Evolutionary conservation across 345 rosid genomes (phyloP).

Genomic region (Eucalyptus marginata): DNA sequence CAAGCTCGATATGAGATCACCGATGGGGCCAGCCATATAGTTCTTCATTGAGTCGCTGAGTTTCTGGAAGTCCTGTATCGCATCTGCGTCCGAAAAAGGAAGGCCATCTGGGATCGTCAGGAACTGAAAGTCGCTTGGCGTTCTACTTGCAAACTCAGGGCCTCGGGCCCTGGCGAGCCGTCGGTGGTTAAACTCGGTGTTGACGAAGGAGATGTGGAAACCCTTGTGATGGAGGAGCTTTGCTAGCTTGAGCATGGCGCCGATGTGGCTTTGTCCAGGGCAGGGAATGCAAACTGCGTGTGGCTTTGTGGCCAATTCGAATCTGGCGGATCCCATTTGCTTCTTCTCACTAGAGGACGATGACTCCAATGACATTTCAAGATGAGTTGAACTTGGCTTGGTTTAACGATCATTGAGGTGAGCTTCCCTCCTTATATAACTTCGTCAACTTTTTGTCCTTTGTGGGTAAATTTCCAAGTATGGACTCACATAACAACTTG

Average conservation of each 20-base stretch:
- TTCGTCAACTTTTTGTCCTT: background rate
- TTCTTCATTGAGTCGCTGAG: background rate
- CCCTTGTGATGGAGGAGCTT: slow-evolving; percentile 6
- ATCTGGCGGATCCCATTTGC: background rate
- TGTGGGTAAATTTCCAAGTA: background rate
- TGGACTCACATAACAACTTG: background rate
- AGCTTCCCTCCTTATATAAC: background rate
- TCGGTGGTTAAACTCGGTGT: slow-evolving; percentile 3
- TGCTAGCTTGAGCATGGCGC: slow-evolving; percentile 2
- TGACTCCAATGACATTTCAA: background rate
- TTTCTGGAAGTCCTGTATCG: background rate
- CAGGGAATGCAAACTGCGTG: slow-evolving; percentile 4
- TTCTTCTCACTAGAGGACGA: background rate
- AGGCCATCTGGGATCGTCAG: slow-evolving; percentile 1
- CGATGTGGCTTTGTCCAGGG: slow-evolving; percentile 5
- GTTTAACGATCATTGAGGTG: background rate
- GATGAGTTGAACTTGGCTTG: background rate
- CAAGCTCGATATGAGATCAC: background rate
- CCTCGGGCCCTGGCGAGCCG: background rate
- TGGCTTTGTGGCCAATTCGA: background rate
- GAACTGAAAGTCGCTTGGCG: background rate
- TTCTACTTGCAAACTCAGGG: background rate
- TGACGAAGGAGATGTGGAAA: slow-evolving; percentile 6
- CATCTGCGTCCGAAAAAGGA: background rate
- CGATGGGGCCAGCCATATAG: background rate